These are phyloP conservation scores for Triadica sebifera DNA, from an alignment of 345 rosid genomes.

Conservation along the genomic window DNA sequence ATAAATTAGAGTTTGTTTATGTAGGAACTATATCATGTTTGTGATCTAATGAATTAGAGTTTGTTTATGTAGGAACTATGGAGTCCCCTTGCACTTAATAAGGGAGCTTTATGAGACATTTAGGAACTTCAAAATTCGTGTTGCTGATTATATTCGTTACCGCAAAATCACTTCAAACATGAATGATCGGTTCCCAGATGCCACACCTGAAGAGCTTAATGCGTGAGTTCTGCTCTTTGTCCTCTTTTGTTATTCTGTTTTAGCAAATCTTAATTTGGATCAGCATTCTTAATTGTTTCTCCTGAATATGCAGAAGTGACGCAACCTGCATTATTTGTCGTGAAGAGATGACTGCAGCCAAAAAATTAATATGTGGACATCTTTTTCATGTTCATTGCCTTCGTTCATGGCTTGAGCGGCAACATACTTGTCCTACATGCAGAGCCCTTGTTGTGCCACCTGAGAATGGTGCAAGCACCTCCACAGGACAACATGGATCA, in stretches of 20 bases:
- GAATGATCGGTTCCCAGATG: conserved; percentile 95
- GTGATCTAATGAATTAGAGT: not conserved
- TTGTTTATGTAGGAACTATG: conserved; percentile 72
- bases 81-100: conserved; percentile 87
- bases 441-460: conserved; percentile 86
- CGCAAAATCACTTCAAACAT: conserved; percentile 94
- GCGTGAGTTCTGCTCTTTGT: conserved; percentile 48
- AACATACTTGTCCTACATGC: conserved; percentile 96
- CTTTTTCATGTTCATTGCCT: conserved; percentile 95
- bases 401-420: conserved; percentile 95
- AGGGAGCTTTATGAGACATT: conserved; percentile 97
- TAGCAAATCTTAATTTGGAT: conserved; percentile 7
- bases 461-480: conserved; percentile 57
- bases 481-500: conserved; percentile 58
- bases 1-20: conserved; percentile 18
- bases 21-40: conserved; percentile 60
- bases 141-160: conserved; percentile 89
- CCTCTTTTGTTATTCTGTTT: not conserved
- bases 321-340: conserved; percentile 96
- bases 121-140: conserved; percentile 84
- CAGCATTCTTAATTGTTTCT: conserved; percentile 21
- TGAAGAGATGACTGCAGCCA: conserved; percentile 95
- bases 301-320: conserved; percentile 65
- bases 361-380: conserved; percentile 91
- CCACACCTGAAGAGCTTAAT: conserved; percentile 81